phyloP scores from a whole-genome alignment of 108 stramenopile genomes.

The Cyclotella atomus region DNA sequence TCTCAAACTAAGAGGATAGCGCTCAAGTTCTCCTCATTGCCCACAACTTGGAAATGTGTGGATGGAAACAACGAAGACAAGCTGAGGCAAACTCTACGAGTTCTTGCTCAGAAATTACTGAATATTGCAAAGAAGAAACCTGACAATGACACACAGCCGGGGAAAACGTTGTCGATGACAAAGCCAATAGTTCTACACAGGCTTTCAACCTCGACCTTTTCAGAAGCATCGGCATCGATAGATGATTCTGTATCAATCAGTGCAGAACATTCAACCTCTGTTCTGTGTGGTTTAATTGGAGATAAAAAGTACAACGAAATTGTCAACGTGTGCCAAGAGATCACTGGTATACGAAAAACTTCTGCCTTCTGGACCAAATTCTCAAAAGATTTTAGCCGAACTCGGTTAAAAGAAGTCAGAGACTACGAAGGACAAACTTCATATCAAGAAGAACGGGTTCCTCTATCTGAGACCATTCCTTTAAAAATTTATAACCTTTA shows the following conservation, averaged over 20 bases:
- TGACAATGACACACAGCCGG: background rate
- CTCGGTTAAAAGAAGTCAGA: background rate
- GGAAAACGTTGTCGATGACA: too few relatives aligned
- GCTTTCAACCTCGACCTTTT: background rate
- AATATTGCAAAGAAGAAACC: background rate
- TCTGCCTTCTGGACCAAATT: background rate
- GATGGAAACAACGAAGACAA: background rate
- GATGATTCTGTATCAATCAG: background rate
- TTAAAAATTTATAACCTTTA: too few relatives aligned
- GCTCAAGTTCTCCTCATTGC: background rate
- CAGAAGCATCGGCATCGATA: background rate
- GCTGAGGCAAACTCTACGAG: background rate
- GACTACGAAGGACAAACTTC: background rate
- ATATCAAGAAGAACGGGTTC: background rate
- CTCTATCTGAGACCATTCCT: too few relatives aligned
- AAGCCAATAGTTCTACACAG: background rate
- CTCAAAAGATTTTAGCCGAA: background rate
- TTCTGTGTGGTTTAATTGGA: background rate
- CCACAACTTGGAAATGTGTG: background rate
- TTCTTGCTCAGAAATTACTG: background rate
- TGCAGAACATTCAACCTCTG: background rate
- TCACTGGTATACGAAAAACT: background rate
- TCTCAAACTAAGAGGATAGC: background rate
- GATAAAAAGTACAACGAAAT: background rate
- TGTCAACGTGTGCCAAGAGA: background rate